These are phyloP conservation scores for Pseudocercospora vitis DNA, from an alignment of 2,329 filamentous ascomycete species.

Conservation along the genomic window DNA sequence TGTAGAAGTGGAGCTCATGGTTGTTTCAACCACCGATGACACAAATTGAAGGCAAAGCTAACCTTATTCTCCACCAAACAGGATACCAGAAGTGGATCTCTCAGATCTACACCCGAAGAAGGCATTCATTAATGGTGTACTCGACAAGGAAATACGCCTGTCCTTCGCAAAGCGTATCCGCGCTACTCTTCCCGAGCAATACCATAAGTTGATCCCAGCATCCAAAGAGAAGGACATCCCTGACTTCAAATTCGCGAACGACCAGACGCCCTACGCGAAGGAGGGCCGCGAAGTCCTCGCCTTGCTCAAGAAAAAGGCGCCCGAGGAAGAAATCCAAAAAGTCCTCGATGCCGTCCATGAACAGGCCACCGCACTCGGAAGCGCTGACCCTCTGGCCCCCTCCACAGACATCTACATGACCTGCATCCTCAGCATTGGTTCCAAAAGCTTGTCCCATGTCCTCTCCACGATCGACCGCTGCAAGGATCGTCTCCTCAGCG, in stretches of 20 bases:
- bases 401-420: slow-evolving; percentile 94
- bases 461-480: slow-evolving; percentile 93
- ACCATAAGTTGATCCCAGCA: slow-evolving; percentile 75
- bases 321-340: slow-evolving; percentile 82
- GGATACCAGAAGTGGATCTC: slow-evolving; percentile 76
- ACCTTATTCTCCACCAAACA: slow-evolving; percentile 34
- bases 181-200: slow-evolving; percentile 82
- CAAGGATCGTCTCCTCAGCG: slow-evolving; percentile 80
- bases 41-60: slow-evolving; percentile 6
- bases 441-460: slow-evolving; percentile 93
- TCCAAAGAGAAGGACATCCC: slow-evolving; percentile 95
- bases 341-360: slow-evolving; percentile 78
- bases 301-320: slow-evolving; percentile 78
- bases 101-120: slow-evolving; percentile 81
- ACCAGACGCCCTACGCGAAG: slow-evolving; percentile 73
- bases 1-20: background rate
- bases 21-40: slow-evolving; percentile 4
- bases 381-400: slow-evolving; percentile 73
- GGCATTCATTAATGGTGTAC: slow-evolving; percentile 83
- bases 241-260: slow-evolving; percentile 83
- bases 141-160: slow-evolving; percentile 95
- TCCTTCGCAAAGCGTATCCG: slow-evolving; percentile 96
- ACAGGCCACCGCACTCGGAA: slow-evolving; percentile 67
- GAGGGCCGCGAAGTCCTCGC: slow-evolving; percentile 81
- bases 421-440: slow-evolving; percentile 86